These are phyloP conservation scores for Xylariaceae sp. DNA, from an alignment of 2,329 filamentous ascomycete species.

Conservation along the genomic window DNA sequence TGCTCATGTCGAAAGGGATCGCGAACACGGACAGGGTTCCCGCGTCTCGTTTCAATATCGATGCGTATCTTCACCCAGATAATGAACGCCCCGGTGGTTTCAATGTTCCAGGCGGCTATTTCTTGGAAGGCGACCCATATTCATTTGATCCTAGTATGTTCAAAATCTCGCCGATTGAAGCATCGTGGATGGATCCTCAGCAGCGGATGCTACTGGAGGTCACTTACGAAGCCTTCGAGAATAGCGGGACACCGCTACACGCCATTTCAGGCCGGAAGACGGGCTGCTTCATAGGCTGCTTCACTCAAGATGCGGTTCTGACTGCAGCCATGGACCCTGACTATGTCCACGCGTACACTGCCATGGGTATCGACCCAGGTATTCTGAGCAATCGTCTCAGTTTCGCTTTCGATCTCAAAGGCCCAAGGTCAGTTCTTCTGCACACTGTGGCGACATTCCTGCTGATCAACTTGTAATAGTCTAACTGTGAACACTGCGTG, in stretches of 20 bases:
- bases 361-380: conserved; percentile 2
- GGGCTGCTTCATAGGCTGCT: conserved; percentile 21
- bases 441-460: background rate
- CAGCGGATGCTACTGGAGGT: conserved; percentile 38
- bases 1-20: conserved; percentile 16
- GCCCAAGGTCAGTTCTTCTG: conserved; percentile 22
- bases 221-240: conserved; percentile 40
- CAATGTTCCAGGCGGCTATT: conserved; percentile 6
- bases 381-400: conserved; percentile 4
- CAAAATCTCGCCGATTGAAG: conserved; percentile 36
- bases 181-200: conserved; percentile 40
- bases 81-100: conserved; percentile 12
- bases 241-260: conserved; percentile 31
- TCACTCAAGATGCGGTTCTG: background rate
- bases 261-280: conserved; percentile 23
- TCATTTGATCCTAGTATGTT: conserved; percentile 32
- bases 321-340: background rate
- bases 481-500: conserved; percentile 34
- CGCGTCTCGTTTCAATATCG: conserved; percentile 15
- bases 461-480: background rate
- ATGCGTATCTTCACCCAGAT: conserved; percentile 11
- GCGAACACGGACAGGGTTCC: conserved; percentile 20
- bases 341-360: background rate
- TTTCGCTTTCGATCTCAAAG: conserved; percentile 3
- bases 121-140: conserved; percentile 1